phyloP scores from a whole-genome alignment of 2,329 filamentous ascomycete species.

The Xylaria sp. region DNA sequence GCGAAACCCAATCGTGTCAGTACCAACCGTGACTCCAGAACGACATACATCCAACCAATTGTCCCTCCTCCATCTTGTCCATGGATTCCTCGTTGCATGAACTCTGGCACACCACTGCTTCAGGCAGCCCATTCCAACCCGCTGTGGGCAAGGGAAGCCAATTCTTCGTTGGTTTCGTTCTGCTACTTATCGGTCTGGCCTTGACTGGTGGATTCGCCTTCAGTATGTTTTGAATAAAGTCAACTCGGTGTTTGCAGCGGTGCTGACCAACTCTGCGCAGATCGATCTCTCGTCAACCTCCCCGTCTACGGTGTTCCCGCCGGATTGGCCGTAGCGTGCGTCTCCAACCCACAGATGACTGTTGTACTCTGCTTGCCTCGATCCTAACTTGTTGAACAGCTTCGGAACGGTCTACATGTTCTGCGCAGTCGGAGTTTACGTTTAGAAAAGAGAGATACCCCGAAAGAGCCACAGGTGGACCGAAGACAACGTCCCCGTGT shows the following conservation, averaged over 20 bases:
- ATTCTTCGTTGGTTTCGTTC: constrained; percentile 80
- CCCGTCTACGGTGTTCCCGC: constrained; percentile 84
- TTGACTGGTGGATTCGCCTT: constrained; percentile 84
- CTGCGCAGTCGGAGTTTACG: constrained; percentile 98
- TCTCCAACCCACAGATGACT: constrained; percentile 35
- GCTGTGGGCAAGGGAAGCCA: constrained; percentile 83
- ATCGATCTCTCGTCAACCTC: constrained; percentile 82
- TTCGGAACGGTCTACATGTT: constrained; percentile 98
- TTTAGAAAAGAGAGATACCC: constrained; percentile 69
- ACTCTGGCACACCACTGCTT: constrained; percentile 93
- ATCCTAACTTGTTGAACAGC: constrained; percentile 58
- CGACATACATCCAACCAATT: no score
- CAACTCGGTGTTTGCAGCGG: not conserved
- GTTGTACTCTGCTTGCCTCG: constrained; percentile 26
- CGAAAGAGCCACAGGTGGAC: constrained; percentile 42
- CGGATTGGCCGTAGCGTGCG: constrained; percentile 89
- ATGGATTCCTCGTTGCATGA: constrained; percentile 87
- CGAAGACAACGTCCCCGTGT: constrained; percentile 49
- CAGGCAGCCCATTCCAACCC: constrained; percentile 85
- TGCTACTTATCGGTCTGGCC: constrained; percentile 77
- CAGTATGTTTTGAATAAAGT: constrained; percentile 65
- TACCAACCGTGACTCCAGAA: not conserved
- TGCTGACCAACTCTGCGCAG: constrained; percentile 58
- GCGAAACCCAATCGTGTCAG: not conserved
- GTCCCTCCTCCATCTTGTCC: constrained; percentile 49